Conservation (phyloP, 345 rosid species). For the Rhodamnia argentea region DNA sequence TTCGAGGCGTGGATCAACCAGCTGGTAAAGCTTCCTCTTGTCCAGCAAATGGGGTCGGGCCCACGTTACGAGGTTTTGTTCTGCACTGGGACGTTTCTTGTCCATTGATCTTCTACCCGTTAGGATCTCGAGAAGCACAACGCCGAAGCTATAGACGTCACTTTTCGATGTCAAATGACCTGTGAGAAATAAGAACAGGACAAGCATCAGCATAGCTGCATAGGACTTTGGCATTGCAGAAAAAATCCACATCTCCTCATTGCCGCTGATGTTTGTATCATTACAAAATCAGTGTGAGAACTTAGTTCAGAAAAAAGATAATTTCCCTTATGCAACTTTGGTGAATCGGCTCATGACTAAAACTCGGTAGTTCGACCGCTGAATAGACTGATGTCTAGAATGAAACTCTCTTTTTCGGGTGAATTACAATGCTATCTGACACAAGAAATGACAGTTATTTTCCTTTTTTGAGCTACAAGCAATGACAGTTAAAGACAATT, state of each 20-base stretch:
- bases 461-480: neutral
- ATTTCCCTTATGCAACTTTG: neutral
- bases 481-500: neutral
- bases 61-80: slow-evolving; percentile 86
- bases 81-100: slow-evolving; percentile 84
- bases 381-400: neutral
- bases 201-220: neutral
- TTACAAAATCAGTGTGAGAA: neutral
- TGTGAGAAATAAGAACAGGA: slow-evolving; percentile 4
- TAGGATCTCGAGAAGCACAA: slow-evolving; percentile 83
- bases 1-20: slow-evolving; percentile 84
- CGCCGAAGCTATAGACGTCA: slow-evolving; percentile 94
- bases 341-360: neutral
- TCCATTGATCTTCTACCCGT: slow-evolving; percentile 97
- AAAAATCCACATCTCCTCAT: neutral
- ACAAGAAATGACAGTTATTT: neutral
- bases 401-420: neutral
- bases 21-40: slow-evolving; percentile 63
- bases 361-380: neutral
- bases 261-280: neutral
- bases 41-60: slow-evolving; percentile 78
- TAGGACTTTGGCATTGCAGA: neutral
- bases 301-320: neutral
- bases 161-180: slow-evolving; percentile 94
- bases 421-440: neutral